Base-by-base conservation (phyloP, 352 stramenopile genomes). In the Pythium phragmiticola region DNA sequence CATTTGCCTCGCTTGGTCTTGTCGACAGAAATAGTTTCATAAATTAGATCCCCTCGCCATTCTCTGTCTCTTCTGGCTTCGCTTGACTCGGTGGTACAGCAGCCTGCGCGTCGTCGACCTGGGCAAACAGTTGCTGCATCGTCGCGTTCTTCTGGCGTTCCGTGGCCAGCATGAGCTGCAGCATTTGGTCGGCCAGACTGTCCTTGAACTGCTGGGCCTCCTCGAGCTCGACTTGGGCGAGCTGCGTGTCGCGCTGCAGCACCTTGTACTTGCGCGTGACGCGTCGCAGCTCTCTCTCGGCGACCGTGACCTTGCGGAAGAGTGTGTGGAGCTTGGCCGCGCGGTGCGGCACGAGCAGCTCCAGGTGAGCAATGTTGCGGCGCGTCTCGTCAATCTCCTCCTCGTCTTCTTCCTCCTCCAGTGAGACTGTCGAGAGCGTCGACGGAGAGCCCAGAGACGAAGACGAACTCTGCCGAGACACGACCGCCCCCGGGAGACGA, bases 171-270 rank as follows among this genome's bases (percentile, higher is more conserved):
- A 94, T 78, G 50, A 94, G 77, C 47, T 90, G 75, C 55, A 90
- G 66, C 74, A 92, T 85, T 55, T 94, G 86, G 51, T 94, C 82
- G 0, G 80, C 74, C 6, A 94, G 66, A 46, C 81, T 68, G 68
- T 88, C 78, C 46, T 94, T 92, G 65, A 91, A 92, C 50, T 83
- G 53, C 49, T 87, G 79, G 3, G 73, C 46, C 64, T 94, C 86
- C 28, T 94, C 86, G 7, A 91, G 57, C 65, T 88, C 76, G 3
- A 94, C 63, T 14, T 83, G 75, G 19, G 82, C 83, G 3, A 90
- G 65, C 63, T 92, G 80, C 3, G 64, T 73, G 37, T 78, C 58
- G 39, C 66, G 76, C 47, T 88, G 75, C 2, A 89, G 66, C 5
- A 42, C 16, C 1, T 66, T 57, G 36, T 80, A 78, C 52, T 69